Evolutionary conservation across 148 eudicot species (phyloP).

Genomic region (Amaranthus palmeri): DNA sequence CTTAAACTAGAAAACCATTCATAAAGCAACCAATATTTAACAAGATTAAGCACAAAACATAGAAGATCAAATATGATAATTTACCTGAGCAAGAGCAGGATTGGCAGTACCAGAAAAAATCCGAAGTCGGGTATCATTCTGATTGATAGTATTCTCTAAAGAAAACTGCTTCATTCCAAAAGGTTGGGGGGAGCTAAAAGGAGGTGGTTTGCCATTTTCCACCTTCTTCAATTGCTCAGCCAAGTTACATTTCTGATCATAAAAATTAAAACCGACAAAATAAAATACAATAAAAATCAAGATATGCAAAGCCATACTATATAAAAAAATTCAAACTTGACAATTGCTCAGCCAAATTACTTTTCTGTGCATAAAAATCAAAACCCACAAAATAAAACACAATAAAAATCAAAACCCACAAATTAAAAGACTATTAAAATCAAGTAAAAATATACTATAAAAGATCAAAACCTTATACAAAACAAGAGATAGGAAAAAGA

Average conservation of each 20-base stretch:
- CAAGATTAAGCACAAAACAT: too few relatives aligned
- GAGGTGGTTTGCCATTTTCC: slow-evolving; percentile 55
- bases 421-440: neutral
- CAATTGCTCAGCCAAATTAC: neutral
- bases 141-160: slow-evolving; percentile 18
- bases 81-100: slow-evolving; percentile 81
- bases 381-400: neutral
- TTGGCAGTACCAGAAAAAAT: slow-evolving; percentile 95
- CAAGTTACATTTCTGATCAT: slow-evolving; percentile 53
- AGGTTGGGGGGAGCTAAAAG: slow-evolving; percentile 10
- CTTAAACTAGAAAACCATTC: neutral
- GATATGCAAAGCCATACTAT: neutral
- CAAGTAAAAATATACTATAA: neutral
- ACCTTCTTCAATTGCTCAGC: slow-evolving; percentile 50
- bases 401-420: neutral
- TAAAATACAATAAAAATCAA: neutral
- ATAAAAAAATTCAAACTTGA: neutral
- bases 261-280: slow-evolving; percentile 7
- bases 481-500: neutral
- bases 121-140: slow-evolving; percentile 60
- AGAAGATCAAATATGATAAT: neutral
- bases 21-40: neutral
- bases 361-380: too few relatives aligned
- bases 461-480: neutral
- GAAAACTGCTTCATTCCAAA: slow-evolving; percentile 35